phyloP scores from a whole-genome alignment of 2,329 filamentous ascomycete species.

The Capronia epimyces region DNA sequence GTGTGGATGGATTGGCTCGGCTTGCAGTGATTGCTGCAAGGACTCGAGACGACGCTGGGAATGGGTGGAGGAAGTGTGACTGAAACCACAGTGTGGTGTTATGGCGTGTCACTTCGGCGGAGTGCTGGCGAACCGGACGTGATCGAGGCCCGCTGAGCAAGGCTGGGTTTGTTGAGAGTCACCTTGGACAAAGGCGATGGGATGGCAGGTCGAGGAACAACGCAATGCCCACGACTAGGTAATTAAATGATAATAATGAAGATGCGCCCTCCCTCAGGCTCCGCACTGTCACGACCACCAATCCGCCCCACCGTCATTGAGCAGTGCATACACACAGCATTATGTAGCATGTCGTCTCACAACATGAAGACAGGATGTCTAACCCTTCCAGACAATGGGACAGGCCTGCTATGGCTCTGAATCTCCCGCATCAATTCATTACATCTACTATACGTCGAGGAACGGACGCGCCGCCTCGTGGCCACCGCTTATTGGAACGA shows the following conservation, averaged over 20 bases:
- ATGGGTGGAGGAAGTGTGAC: no score
- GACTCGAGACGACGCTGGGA: no score
- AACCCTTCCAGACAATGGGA: neutral
- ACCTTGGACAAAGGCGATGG: neutral
- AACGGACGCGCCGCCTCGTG: neutral
- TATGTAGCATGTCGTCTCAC: neutral
- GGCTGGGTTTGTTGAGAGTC: neutral
- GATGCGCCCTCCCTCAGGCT: neutral
- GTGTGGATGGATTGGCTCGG: no score
- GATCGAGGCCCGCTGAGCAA: neutral
- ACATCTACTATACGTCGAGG: neutral
- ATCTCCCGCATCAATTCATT: neutral
- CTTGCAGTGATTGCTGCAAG: no score
- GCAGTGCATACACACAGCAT: no score
- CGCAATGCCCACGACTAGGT: no score
- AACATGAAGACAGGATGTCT: neutral
- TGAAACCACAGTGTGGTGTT: no score
- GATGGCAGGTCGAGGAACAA: neutral
- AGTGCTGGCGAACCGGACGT: neutral
- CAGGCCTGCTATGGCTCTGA: neutral
- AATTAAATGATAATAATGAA: neutral
- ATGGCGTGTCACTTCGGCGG: neutral
- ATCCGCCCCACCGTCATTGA: conserved; percentile 1
- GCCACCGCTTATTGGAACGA: neutral
- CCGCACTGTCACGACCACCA: neutral